Evolutionary conservation across 441 rosid genomes (phyloP), one percentile per base, ranked within the genome.

Genomic region (Lepidium campestre): DNA sequence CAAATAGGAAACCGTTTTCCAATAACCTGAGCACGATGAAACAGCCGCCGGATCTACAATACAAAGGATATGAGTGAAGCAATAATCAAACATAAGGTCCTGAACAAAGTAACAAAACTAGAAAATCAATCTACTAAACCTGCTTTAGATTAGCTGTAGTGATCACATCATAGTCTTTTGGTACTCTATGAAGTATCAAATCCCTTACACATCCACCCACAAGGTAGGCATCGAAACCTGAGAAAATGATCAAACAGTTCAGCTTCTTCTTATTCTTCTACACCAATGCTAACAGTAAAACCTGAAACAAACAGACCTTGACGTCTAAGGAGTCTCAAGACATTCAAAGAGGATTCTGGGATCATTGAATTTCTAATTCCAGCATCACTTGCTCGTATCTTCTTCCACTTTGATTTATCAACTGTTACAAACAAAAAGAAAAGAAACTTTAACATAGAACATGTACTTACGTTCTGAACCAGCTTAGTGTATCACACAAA

Each of bases 161-260:
- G 83, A 91, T 83, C 53, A 95, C 87, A 79, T 95, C 99, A 77
- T 81, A 91, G 79, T 91, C 99, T 81, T 91, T 95, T 27, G 99
- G 99, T 36, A 70, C 70, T 78, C 78, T 85, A 10, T 86, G 75
- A 18, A 95, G 78, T 66, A 95, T 59, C 67, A 95, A 85, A 82
- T 95, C 99, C 78, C 98, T 83, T 50, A 95, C 98, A 52, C 98
- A 95, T 44, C 98, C 99, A 44, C 99, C 99, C 47, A 95, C 98
- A 64, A 95, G 82, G 74, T 89, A 94, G 34, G 90, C 87, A 70
- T 85, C 85, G 39, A 79, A 85, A 49, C 98, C 99, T 91, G 86
- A 70, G 15, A 25, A 67, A 15, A 57, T 1, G 36, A 27, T 32
- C 67, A 70, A 71, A 10, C 1, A 59, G 1, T 18, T 62, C 15